Conservation (phyloP, 495 filamentous ascomycete genomes). For the Margaritispora aquatica region DNA sequence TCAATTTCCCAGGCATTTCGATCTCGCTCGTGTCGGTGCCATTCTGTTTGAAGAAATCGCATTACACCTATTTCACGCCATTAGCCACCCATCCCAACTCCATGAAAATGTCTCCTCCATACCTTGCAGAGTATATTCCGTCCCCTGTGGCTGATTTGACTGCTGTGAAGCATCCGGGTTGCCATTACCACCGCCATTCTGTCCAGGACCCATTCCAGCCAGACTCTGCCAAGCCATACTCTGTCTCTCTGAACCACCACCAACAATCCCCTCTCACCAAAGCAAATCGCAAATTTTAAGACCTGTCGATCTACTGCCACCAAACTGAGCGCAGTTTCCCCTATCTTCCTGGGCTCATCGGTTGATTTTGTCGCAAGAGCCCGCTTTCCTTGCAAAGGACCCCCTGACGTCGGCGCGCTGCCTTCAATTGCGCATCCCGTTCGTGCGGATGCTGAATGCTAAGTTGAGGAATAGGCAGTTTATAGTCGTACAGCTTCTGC, state of each 20-base stretch:
- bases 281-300: not conserved
- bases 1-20: constrained; percentile 99
- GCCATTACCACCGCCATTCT: constrained; percentile 50
- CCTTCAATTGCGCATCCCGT: not conserved
- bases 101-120: constrained; percentile 6
- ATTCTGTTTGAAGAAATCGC: constrained; percentile 98
- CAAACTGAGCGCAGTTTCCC: not conserved
- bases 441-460: not conserved
- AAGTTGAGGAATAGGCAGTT: not conserved
- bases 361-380: not conserved
- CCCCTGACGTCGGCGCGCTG: not conserved
- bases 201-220: constrained; percentile 58
- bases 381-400: not conserved
- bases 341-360: not conserved
- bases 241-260: not conserved
- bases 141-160: constrained; percentile 64
- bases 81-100: not conserved
- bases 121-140: constrained; percentile 99
- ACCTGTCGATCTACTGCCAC: not conserved
- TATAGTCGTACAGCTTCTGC: not conserved
- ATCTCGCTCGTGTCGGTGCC: constrained; percentile 97
- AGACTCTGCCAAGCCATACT: constrained; percentile 56
- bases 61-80: constrained; percentile 68
- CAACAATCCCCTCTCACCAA: not conserved
- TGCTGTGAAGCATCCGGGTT: constrained; percentile 47